phyloP scores from a whole-genome alignment of 2,329 filamentous ascomycete genomes.

The Xylariaceae sp. region DNA sequence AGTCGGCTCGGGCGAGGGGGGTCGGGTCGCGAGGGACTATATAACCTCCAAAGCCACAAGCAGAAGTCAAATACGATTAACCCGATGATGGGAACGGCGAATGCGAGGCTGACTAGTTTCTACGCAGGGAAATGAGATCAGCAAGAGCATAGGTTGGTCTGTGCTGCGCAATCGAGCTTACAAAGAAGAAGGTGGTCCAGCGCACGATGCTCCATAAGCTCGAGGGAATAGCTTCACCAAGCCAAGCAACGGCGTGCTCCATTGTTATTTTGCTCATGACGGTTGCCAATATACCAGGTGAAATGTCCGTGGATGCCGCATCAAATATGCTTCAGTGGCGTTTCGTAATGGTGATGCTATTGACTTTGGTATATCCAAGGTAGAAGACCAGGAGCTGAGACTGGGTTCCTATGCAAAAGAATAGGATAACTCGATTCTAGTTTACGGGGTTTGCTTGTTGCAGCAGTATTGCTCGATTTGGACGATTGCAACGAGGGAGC shows the following conservation, averaged over 20 bases:
- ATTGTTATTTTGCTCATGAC: constrained; percentile 29
- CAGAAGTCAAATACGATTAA: constrained; percentile 58
- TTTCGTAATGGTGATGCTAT: background rate
- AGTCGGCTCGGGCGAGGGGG: constrained; percentile 32
- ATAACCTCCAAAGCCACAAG: constrained; percentile 60
- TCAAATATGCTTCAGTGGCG: too few species aligned
- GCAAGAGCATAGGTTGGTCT: constrained; percentile 13
- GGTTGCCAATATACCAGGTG: background rate
- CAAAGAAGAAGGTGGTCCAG: constrained; percentile 45
- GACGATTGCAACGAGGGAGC: background rate
- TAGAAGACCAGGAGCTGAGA: background rate
- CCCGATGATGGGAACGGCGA: constrained; percentile 54
- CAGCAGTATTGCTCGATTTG: background rate
- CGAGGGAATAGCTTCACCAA: constrained; percentile 32
- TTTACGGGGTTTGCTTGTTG: background rate
- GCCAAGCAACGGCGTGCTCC: constrained; percentile 33
- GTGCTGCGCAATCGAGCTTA: constrained; percentile 28
- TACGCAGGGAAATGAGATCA: constrained; percentile 14
- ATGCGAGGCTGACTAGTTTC: constrained; percentile 49
- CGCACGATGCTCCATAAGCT: constrained; percentile 38
- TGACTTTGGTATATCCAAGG: background rate
- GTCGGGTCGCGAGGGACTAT: constrained; percentile 33
- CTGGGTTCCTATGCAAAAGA: background rate
- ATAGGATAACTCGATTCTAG: background rate
- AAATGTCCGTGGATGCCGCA: background rate